Base-by-base conservation (phyloP, 768 basidiomycete genomes). In the Mycena olivaceomarginata region DNA sequence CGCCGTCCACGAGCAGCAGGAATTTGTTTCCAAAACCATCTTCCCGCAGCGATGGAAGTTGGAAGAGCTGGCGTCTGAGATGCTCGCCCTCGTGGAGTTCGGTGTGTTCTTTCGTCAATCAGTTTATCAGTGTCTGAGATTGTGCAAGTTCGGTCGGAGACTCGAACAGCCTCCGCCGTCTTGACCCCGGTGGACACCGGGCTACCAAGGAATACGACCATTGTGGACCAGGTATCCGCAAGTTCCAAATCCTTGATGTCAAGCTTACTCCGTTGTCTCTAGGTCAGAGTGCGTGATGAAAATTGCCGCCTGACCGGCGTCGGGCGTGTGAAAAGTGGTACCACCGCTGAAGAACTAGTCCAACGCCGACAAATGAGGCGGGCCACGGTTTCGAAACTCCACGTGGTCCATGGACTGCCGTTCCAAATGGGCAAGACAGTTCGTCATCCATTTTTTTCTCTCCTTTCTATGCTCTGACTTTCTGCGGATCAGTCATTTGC, bases 31-130 rank as follows among this genome's bases (percentile, higher is more conserved):
- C 56, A 72, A 46, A 37, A 56, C 67, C 41, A n/a, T 73, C 53
- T 67, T 73, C 65, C 72, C 72, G 41, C 65, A 65, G 39, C 72
- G 72, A 25, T 73, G 72, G 65, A 73, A 60, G 65, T 66, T 73
- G 11, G 72, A 67, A 60, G 72, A 73, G 65, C 72, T 73, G 72
- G 72, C 65, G 65, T 73, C 72, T 43, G 72, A 73, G 43, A 73
- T 73, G 65, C 72, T 73, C 65, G 72, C 72, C 43, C 65, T 73
- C 56, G 72, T 73, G 43, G 72, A 73, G 56, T 48, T 66, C 43
- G 56, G 72, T 73, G 72, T 43, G 31, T 67, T 67, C 65, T 73
- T 60, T 66, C 72, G 56, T 73, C 64, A 67, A 73, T 67, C 65
- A 67, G 72, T 67, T 73, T 67, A 66, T 60, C 65, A 46, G 37